Percentiles rank a stretch among this genome's conserved stretches.
phyloP scores from a whole-genome alignment of 768 basidiomycete species.

The Russula ochroleuca region DNA sequence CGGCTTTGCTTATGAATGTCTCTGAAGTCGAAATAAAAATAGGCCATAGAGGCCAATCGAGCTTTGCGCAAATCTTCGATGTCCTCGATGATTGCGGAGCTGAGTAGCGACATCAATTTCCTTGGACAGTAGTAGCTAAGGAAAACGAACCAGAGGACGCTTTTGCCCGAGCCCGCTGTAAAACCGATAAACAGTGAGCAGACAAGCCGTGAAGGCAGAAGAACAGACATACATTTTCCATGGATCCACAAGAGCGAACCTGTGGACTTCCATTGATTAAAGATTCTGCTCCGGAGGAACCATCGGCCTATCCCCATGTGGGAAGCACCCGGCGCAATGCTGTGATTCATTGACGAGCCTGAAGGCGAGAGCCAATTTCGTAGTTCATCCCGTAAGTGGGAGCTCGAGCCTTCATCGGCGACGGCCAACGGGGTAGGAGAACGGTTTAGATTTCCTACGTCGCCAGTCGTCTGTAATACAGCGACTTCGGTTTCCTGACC shows the following conservation, averaged over 20 bases:
- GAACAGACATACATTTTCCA: conserved; percentile 1
- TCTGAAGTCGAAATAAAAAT: conserved; percentile 1
- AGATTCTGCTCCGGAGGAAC: not conserved
- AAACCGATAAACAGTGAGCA: not conserved
- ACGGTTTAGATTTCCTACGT: not conserved
- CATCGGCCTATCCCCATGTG: not conserved
- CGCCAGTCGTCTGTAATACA: too few species aligned
- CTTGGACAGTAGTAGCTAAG: not conserved
- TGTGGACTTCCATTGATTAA: not conserved
- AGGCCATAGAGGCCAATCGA: not conserved
- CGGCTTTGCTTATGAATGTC: not conserved
- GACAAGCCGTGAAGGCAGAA: not conserved
- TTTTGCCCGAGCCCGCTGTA: conserved; percentile 13
- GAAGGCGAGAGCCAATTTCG: conserved; percentile 3
- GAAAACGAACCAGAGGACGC: conserved; percentile 1
- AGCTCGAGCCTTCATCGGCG: too few species aligned
- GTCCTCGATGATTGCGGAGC: conserved; percentile 4
- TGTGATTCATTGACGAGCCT: not conserved
- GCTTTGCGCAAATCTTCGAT: not conserved
- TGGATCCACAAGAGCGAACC: conserved; percentile 5
- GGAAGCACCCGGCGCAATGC: not conserved
- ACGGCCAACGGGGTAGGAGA: not conserved
- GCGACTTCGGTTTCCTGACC: too few species aligned
- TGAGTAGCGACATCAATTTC: not conserved
- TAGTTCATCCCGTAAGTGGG: not conserved